Conservation (phyloP, 164 flowering plant species). For the Macadamia tetraphylla region DNA sequence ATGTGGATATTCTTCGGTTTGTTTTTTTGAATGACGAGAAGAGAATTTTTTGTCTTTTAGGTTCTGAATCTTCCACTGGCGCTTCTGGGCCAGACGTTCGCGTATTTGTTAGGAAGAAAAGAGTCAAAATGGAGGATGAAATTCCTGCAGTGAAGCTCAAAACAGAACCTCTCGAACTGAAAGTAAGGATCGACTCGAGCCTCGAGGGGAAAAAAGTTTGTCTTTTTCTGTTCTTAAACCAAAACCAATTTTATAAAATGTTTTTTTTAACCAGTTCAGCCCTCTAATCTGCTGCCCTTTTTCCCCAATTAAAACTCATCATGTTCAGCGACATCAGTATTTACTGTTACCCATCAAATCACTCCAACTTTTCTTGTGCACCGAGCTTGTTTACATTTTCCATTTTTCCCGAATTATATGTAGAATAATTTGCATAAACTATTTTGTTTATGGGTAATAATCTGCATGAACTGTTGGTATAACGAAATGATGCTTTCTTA, state of each 20-base stretch:
- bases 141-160: constrained; percentile 7
- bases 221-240: too few species aligned
- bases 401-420: background rate
- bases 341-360: too few species aligned
- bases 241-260: background rate
- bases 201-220: too few species aligned
- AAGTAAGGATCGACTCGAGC: constrained; percentile 15
- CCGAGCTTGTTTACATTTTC: background rate
- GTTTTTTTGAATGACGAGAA: background rate
- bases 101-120: constrained; percentile 50
- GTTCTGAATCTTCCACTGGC: constrained; percentile 11
- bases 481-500: background rate
- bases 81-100: constrained; percentile 25
- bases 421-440: background rate
- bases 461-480: background rate
- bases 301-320: too few species aligned
- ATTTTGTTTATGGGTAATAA: background rate
- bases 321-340: too few species aligned
- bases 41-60: background rate
- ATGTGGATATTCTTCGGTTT: background rate
- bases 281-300: too few species aligned
- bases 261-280: too few species aligned
- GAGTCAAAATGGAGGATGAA: constrained; percentile 26
- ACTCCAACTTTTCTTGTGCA: background rate
- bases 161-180: constrained; percentile 18